Percentiles rank a stretch among this genome's conserved stretches.
Conservation (phyloP, 805 yeast genomes). For the Starmerella geochares region DNA sequence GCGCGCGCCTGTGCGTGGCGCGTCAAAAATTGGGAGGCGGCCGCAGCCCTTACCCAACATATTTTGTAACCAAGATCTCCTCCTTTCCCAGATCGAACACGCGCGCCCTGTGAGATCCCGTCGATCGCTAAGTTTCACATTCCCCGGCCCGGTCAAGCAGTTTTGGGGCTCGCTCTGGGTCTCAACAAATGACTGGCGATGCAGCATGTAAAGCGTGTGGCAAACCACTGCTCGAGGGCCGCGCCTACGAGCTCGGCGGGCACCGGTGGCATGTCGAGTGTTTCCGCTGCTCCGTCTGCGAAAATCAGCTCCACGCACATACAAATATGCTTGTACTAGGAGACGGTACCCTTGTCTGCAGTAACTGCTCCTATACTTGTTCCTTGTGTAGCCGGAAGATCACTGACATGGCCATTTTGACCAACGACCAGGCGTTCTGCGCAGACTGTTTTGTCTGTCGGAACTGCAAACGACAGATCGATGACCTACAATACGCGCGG, state of each 20-base stretch:
- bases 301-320: slow-evolving; percentile 66
- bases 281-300: slow-evolving; percentile 80
- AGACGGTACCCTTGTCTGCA: slow-evolving; percentile 82
- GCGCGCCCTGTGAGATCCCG: not conserved
- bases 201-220: slow-evolving; percentile 26
- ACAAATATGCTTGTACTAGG: slow-evolving; percentile 86
- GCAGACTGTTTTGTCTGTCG: slow-evolving; percentile 82
- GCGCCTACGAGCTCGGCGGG: slow-evolving; percentile 88
- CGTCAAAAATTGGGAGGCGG: slow-evolving; percentile 8
- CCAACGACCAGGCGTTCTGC: slow-evolving; percentile 94
- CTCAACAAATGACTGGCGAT: slow-evolving; percentile 15
- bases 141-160: not conserved
- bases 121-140: not conserved
- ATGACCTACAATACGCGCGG: slow-evolving; percentile 81
- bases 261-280: slow-evolving; percentile 95
- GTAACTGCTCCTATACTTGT: slow-evolving; percentile 86
- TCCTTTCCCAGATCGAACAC: not conserved
- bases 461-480: slow-evolving; percentile 74
- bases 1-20: slow-evolving; percentile 2
- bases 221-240: slow-evolving; percentile 54
- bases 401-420: slow-evolving; percentile 83
- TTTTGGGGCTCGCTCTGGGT: not conserved
- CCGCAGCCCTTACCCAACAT: not conserved
- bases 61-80: slow-evolving; percentile 7
- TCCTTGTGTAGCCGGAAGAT: slow-evolving; percentile 75